Conservation (phyloP, 1,139 yeast species). For the Nadsonia commutata region DNA sequence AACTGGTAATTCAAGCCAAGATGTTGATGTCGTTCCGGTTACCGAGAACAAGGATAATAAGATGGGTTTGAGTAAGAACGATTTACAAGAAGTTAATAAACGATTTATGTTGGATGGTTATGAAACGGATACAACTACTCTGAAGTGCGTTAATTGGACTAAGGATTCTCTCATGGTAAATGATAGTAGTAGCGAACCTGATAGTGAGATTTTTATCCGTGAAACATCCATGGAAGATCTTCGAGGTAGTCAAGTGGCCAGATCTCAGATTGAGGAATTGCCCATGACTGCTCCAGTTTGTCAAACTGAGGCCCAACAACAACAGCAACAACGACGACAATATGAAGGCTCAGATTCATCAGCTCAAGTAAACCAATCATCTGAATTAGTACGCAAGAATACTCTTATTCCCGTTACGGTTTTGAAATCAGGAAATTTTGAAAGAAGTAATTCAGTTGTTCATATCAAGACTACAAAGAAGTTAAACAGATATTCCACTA, state of each 20-base stretch:
- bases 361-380: neutral
- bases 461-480: neutral
- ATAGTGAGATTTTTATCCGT: neutral
- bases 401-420: neutral
- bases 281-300: neutral
- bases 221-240: neutral
- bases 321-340: too few species aligned
- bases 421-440: neutral
- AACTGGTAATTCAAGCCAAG: too few species aligned
- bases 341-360: neutral
- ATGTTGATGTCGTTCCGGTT: constrained; percentile 4
- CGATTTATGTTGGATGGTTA: constrained; percentile 17
- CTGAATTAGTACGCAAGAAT: neutral
- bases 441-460: neutral
- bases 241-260: neutral
- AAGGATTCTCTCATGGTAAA: constrained; percentile 3
- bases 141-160: constrained; percentile 14
- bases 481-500: neutral
- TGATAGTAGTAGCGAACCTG: neutral
- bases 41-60: constrained; percentile 5
- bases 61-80: constrained; percentile 1
- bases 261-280: neutral
- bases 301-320: too few species aligned
- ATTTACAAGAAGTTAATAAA: constrained; percentile 5
- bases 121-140: constrained; percentile 12